Conservation (phyloP, 768 basidiomycete genomes). For the Termitomyces sp. region DNA sequence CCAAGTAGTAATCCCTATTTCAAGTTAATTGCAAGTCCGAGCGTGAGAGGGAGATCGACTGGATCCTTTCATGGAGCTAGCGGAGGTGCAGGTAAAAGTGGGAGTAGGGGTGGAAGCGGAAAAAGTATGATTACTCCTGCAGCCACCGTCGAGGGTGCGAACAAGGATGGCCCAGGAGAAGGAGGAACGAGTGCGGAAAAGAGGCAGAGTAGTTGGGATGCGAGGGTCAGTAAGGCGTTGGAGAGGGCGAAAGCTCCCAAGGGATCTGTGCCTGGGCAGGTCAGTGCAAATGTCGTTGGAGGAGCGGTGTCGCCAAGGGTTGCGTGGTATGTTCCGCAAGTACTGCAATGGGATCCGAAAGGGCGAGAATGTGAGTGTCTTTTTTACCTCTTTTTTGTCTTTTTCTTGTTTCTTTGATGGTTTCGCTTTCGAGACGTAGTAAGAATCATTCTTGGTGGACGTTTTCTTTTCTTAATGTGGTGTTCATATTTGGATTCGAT, state of each 20-base stretch:
- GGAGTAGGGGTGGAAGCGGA: no score
- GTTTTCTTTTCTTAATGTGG: background rate
- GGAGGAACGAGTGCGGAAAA: background rate
- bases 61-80: no score
- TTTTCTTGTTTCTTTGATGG: background rate
- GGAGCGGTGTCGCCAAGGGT: background rate
- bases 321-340: conserved; percentile 3
- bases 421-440: background rate
- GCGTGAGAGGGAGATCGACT: background rate
- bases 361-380: conserved; percentile 1
- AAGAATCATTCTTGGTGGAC: no score
- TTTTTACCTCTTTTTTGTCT: background rate
- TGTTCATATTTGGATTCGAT: background rate
- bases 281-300: no score
- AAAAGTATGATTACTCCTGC: background rate
- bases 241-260: conserved; percentile 1
- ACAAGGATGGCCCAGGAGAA: background rate
- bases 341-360: background rate
- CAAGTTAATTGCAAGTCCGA: no score
- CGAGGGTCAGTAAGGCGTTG: conserved; percentile 9
- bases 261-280: background rate
- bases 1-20: background rate
- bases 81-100: no score
- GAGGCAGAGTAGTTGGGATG: conserved; percentile 7
- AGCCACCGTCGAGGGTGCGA: background rate